Percentiles rank a stretch among this genome's conserved stretches.
Conservation (phyloP, 2,329 filamentous ascomycete species). For the Zopfia rhizophila region DNA sequence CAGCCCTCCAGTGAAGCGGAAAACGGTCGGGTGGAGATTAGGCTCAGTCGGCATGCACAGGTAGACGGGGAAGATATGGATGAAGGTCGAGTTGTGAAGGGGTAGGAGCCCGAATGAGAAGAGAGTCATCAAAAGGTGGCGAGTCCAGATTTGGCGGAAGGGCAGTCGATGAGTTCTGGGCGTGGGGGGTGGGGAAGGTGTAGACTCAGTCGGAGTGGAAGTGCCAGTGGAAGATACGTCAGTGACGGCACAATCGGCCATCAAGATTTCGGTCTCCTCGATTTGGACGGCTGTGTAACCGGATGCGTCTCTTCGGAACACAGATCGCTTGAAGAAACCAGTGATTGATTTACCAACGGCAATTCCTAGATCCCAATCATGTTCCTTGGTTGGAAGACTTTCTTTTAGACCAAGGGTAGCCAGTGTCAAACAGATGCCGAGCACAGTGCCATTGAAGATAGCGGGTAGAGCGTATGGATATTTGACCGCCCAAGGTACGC, state of each 20-base stretch:
- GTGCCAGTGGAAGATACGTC: conserved; percentile 8
- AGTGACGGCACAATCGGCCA: conserved; percentile 16
- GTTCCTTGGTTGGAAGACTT: conserved; percentile 47
- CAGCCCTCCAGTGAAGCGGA: conserved; percentile 58
- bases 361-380: conserved; percentile 48
- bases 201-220: too few species aligned
- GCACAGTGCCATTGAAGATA: conserved; percentile 69
- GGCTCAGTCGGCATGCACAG: conserved; percentile 52
- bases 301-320: conserved; percentile 26
- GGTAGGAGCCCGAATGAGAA: conserved; percentile 56
- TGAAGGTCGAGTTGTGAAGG: conserved; percentile 58
- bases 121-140: conserved; percentile 52
- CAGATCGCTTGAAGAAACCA: conserved; percentile 34
- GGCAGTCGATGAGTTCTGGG: conserved; percentile 39
- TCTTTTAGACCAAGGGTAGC: conserved; percentile 74
- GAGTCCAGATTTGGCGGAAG: conserved; percentile 55
- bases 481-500: conserved; percentile 69
- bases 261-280: conserved; percentile 22
- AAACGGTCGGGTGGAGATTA: conserved; percentile 34
- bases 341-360: conserved; percentile 43
- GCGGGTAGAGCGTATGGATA: conserved; percentile 77
- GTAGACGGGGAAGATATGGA: conserved; percentile 58
- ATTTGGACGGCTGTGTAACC: conserved; percentile 24
- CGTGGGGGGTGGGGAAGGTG: conserved; percentile 62
- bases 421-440: conserved; percentile 64